These are phyloP conservation scores for Tetratostichococcus sp. DNA, from an alignment of 139 green algal species.

Conservation along the genomic window DNA sequence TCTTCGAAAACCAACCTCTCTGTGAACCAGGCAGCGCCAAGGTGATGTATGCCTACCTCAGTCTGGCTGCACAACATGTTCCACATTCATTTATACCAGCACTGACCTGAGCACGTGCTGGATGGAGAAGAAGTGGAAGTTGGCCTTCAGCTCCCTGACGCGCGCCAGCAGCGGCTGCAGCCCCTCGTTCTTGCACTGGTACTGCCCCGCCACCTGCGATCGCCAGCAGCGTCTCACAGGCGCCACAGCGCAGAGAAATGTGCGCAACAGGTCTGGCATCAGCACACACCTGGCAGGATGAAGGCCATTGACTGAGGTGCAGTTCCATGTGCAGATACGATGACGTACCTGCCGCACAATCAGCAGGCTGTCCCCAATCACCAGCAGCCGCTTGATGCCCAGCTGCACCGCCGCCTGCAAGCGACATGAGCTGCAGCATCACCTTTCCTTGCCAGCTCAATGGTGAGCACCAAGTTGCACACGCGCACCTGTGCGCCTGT, in stretches of 20 bases:
- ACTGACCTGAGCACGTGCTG: conserved; percentile 26
- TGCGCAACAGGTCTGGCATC: too few relatives aligned
- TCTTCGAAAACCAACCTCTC: too few relatives aligned
- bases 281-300: too few relatives aligned
- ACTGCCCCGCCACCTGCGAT: conserved; percentile 29
- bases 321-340: too few relatives aligned
- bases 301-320: too few relatives aligned
- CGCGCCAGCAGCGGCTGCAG: conserved; percentile 17
- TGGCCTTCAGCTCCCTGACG: conserved; percentile 1
- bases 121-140: conserved; percentile 29
- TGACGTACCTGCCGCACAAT: conserved; percentile 39
- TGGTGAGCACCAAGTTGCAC: background rate
- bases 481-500: background rate
- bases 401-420: conserved; percentile 24
- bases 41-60: too few relatives aligned
- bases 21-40: too few relatives aligned
- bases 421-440: background rate
- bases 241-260: too few relatives aligned
- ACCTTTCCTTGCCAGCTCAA: background rate
- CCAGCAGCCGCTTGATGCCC: conserved; percentile 20
- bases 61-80: too few relatives aligned
- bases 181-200: conserved; percentile 25
- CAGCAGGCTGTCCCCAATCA: conserved; percentile 45
- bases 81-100: too few relatives aligned
- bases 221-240: too few relatives aligned